Percentiles rank a stretch among this genome's conserved stretches.
Evolutionary conservation across 2,329 filamentous ascomycete genomes (phyloP).

Genomic region (Helotiales sp.): DNA sequence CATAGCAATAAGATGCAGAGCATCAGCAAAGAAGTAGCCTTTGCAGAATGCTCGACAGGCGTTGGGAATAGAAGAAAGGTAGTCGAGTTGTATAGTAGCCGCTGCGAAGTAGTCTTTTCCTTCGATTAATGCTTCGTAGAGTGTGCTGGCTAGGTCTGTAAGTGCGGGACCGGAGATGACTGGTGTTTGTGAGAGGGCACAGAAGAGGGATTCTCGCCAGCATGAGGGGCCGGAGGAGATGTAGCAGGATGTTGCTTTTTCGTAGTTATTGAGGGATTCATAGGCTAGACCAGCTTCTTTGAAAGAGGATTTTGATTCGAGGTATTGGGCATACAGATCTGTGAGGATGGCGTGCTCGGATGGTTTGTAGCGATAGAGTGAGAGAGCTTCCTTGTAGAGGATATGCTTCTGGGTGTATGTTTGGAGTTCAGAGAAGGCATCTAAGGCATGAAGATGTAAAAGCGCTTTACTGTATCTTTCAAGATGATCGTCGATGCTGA

Average conservation of each 20-base stretch:
- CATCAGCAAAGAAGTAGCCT: slow-evolving; percentile 84
- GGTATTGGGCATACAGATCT: slow-evolving; percentile 74
- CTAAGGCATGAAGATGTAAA: slow-evolving; percentile 69
- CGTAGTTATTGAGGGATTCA: slow-evolving; percentile 77
- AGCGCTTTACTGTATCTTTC: slow-evolving; percentile 76
- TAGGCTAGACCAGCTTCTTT: slow-evolving; percentile 89
- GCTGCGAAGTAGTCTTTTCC: slow-evolving; percentile 81
- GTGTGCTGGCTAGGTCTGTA: slow-evolving; percentile 64
- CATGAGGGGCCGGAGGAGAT: slow-evolving; percentile 71
- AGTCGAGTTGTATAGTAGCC: slow-evolving; percentile 77
- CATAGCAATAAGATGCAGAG: slow-evolving; percentile 71
- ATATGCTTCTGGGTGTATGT: slow-evolving; percentile 76
- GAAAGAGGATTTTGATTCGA: slow-evolving; percentile 73
- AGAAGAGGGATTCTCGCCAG: slow-evolving; percentile 89
- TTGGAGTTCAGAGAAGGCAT: slow-evolving; percentile 75
- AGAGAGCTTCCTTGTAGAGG: slow-evolving; percentile 76
- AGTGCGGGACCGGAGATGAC: slow-evolving; percentile 62
- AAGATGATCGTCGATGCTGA: slow-evolving; percentile 87
- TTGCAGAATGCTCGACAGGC: slow-evolving; percentile 81
- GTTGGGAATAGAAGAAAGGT: slow-evolving; percentile 69
- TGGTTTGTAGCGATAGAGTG: slow-evolving; percentile 80
- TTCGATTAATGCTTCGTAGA: slow-evolving; percentile 80
- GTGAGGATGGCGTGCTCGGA: slow-evolving; percentile 68
- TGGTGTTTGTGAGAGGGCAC: slow-evolving; percentile 66
- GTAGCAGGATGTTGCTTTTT: slow-evolving; percentile 78